A percentile compares a stretch with the other conserved stretches of the same genome.
Evolutionary conservation across 192 early-diverging fungal genomes (phyloP).

Genomic region (Coemansia sp.): DNA sequence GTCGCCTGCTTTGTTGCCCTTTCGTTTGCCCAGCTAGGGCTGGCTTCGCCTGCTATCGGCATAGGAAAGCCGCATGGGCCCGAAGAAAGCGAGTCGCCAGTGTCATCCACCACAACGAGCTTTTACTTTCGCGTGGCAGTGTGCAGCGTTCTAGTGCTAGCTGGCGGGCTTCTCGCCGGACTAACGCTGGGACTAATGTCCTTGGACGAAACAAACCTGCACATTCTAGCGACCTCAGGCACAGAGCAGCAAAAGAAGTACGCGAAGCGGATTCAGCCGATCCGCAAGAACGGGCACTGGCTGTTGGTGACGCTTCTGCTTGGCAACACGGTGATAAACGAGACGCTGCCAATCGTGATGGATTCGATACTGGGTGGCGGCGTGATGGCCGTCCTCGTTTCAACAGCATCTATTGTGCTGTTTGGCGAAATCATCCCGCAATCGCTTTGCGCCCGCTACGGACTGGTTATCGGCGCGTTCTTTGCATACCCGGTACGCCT

Average conservation of each 20-base stretch:
- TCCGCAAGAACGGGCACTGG: slow-evolving; percentile 90
- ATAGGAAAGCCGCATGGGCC: not conserved
- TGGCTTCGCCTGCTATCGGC: not conserved
- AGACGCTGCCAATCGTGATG: slow-evolving; percentile 87
- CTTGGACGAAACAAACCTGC: slow-evolving; percentile 72
- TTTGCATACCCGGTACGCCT: slow-evolving; percentile 76
- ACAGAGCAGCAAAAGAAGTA: slow-evolving; percentile 66
- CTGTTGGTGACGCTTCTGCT: slow-evolving; percentile 90
- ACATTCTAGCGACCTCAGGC: slow-evolving; percentile 80
- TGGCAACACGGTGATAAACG: slow-evolving; percentile 94
- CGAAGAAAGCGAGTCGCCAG: not conserved
- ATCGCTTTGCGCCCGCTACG: slow-evolving; percentile 85
- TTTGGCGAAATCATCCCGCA: slow-evolving; percentile 98
- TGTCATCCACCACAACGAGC: not conserved
- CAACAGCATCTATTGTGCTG: slow-evolving; percentile 86
- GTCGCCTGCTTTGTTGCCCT: not conserved
- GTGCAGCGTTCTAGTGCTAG: slow-evolving; percentile 11
- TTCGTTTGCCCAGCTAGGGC: not conserved
- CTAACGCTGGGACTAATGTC: slow-evolving; percentile 69
- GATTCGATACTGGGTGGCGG: slow-evolving; percentile 76
- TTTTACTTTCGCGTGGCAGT: slow-evolving; percentile 25
- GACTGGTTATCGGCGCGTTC: slow-evolving; percentile 85
- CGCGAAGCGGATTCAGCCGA: slow-evolving; percentile 82
- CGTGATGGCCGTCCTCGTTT: slow-evolving; percentile 84
- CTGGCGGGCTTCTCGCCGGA: slow-evolving; percentile 65